Evolutionary conservation across 306 rosid genomes (phyloP).

Genomic region (Malus asiatica): DNA sequence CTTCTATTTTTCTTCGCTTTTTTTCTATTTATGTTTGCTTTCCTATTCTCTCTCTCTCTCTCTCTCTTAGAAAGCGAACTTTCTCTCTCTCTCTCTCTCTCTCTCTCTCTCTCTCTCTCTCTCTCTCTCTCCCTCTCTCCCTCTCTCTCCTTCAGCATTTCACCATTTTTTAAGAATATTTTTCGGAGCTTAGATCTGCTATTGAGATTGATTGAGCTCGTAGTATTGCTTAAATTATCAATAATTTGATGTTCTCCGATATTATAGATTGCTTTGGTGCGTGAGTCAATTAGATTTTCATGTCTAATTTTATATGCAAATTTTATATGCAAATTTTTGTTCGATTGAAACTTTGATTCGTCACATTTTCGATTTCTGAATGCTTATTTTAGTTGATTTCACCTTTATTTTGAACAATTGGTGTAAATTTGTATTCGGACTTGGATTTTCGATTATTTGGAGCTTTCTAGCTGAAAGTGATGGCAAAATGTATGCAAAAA

Average conservation of each 20-base stretch:
- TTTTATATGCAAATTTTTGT: not conserved
- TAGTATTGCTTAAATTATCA: conserved; percentile 17
- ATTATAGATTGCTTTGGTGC: conserved; percentile 55
- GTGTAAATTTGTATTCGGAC: not conserved
- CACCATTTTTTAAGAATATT: not conserved
- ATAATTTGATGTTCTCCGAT: conserved; percentile 49
- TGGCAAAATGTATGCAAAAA: not conserved
- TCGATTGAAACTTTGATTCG: not conserved
- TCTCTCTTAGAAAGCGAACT: not conserved
- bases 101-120: conserved; percentile 11
- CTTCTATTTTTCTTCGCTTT: conserved; percentile 4
- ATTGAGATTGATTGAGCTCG: conserved; percentile 25
- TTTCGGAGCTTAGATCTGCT: conserved; percentile 35
- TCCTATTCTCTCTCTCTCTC: conserved; percentile 18
- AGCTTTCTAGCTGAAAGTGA: not conserved
- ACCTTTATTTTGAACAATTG: not conserved
- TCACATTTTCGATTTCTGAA: not conserved
- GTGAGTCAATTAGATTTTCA: conserved; percentile 10
- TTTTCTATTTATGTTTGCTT: not conserved
- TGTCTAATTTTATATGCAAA: not conserved
- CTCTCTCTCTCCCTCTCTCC: conserved; percentile 5
- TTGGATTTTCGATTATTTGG: not conserved
- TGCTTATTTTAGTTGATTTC: not conserved
- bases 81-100: conserved; percentile 20
- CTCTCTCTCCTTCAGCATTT: not conserved